A percentile compares a stretch with the other conserved stretches of the same genome.
Evolutionary conservation across 306 rosid species (phyloP).

Genomic region (Arachis hypogaea): DNA sequence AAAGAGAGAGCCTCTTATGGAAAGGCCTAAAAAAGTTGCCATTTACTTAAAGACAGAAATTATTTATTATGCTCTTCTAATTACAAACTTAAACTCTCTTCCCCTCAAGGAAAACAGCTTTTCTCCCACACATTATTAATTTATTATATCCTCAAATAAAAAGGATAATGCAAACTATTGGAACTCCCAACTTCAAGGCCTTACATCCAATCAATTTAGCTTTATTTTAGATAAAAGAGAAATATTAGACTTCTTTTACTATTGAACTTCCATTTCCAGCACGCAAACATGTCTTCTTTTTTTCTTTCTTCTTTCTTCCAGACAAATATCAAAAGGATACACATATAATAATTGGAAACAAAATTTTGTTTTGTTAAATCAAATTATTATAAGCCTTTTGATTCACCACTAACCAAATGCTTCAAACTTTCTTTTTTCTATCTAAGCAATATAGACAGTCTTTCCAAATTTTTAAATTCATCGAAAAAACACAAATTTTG

Average conservation of each 20-base stretch:
- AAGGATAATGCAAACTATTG: constrained; percentile 6
- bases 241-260: constrained; percentile 22
- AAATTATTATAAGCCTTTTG: neutral
- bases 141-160: constrained; percentile 21
- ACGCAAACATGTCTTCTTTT: neutral
- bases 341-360: neutral
- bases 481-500: constrained; percentile 24
- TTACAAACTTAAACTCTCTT: constrained; percentile 30
- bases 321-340: neutral
- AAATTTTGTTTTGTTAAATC: constrained; percentile 1
- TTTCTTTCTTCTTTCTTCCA: neutral
- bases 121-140: constrained; percentile 5
- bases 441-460: neutral
- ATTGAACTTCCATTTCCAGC: neutral
- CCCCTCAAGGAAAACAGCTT: constrained; percentile 23
- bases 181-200: constrained; percentile 46
- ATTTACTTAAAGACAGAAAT: constrained; percentile 25
- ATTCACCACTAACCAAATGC: constrained; percentile 1
- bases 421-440: neutral
- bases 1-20: constrained; percentile 19
- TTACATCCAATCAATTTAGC: constrained; percentile 45
- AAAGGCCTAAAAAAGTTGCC: constrained; percentile 38
- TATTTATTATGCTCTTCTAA: constrained; percentile 20
- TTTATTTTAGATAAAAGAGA: neutral
- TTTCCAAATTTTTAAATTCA: constrained; percentile 4